phyloP scores from a whole-genome alignment of 495 filamentous ascomycete genomes.

The Xylaria venustula region DNA sequence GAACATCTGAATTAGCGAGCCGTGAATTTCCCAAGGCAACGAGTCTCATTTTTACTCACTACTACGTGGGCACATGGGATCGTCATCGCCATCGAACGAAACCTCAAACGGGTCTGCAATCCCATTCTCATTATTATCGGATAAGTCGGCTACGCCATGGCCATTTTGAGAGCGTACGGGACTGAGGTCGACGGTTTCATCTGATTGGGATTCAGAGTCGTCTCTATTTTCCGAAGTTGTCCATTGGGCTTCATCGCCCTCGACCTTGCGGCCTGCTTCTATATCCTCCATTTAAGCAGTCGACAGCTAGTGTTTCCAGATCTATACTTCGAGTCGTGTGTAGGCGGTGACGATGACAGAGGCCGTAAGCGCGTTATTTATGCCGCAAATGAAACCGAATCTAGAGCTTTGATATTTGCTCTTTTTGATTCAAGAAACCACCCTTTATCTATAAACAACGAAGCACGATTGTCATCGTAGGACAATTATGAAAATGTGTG shows the following conservation, averaged over 20 bases:
- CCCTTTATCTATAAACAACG: not conserved
- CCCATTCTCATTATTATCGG: conserved; percentile 29
- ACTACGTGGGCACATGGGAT: conserved; percentile 70
- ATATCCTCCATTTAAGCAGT: not conserved
- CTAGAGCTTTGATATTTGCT: too few species aligned
- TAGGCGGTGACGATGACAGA: not conserved
- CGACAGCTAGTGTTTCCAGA: not conserved
- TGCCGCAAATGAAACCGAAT: too few species aligned
- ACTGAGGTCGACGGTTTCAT: not conserved
- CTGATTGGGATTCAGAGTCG: not conserved
- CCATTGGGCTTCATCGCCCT: not conserved
- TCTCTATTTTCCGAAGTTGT: not conserved
- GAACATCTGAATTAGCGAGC: not conserved
- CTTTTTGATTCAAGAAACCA: not conserved
- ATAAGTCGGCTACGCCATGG: conserved; percentile 54
- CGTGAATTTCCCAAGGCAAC: too few species aligned
- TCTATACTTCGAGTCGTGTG: not conserved
- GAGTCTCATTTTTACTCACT: conserved; percentile 19
- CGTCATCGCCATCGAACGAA: conserved; percentile 66
- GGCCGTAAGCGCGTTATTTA: too few species aligned
- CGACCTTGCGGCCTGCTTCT: not conserved
- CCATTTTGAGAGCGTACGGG: conserved; percentile 58
- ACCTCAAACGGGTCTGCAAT: conserved; percentile 65
- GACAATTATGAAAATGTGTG: not conserved
- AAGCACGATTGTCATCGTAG: too few species aligned